These are phyloP conservation scores for Penicillium hesseltinei DNA, from an alignment of 2,329 filamentous ascomycete genomes.

Conservation along the genomic window DNA sequence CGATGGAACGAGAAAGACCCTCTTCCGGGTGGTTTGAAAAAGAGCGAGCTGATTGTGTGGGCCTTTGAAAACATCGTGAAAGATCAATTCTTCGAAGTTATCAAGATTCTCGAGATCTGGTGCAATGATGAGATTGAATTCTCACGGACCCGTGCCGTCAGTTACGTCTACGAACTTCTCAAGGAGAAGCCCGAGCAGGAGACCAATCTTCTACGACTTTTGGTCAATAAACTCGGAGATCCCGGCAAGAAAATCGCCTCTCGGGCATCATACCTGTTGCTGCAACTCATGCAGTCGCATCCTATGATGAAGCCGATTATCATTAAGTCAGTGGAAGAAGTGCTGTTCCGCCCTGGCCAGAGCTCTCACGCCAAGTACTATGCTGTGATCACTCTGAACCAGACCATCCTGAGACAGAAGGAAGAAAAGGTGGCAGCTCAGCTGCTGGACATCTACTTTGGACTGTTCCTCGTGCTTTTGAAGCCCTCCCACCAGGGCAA, in stretches of 20 bases:
- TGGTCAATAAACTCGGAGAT: conserved; percentile 97
- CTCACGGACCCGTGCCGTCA: conserved; percentile 80
- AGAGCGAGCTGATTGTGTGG: conserved; percentile 81
- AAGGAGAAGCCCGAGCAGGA: conserved; percentile 98
- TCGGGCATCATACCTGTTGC: conserved; percentile 84
- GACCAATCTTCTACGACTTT: conserved; percentile 81
- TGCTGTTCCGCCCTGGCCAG: conserved; percentile 83
- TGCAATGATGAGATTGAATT: conserved; percentile 95
- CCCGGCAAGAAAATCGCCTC: conserved; percentile 94
- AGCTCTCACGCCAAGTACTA: conserved; percentile 90
- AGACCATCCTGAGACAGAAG: conserved; percentile 84
- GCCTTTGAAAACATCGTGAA: conserved; percentile 95
- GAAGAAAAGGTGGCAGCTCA: conserved; percentile 78
- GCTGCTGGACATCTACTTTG: conserved; percentile 88
- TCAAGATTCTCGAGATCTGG: conserved; percentile 89
- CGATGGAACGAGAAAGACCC: conserved; percentile 68
- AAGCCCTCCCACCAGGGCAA: conserved; percentile 54
- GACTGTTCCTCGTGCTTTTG: conserved; percentile 77
- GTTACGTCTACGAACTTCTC: conserved; percentile 85
- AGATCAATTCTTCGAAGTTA: conserved; percentile 84
- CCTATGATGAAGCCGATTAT: conserved; percentile 92
- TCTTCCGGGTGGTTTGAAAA: conserved; percentile 71
- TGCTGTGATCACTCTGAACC: conserved; percentile 92
- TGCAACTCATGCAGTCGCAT: conserved; percentile 85
- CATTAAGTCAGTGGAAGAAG: conserved; percentile 80